Evolutionary conservation across 805 yeast genomes (phyloP).

Genomic region (Kregervanrija delftensis): DNA sequence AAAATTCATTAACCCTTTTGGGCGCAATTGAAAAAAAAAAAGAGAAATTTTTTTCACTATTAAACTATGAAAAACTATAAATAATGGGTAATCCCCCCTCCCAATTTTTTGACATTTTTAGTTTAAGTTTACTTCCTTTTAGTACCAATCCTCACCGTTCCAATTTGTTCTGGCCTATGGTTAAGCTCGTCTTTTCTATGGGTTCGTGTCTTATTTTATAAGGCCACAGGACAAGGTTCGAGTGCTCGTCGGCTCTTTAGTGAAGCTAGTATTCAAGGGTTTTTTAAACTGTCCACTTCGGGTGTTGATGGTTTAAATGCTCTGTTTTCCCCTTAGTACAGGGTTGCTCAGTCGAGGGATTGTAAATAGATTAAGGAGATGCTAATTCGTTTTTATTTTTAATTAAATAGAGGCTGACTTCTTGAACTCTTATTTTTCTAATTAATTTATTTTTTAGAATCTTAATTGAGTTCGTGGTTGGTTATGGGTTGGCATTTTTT

Average conservation of each 20-base stretch:
- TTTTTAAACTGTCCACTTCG: conserved; percentile 21
- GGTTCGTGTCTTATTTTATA: conserved; percentile 18
- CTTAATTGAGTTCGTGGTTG: conserved; percentile 59
- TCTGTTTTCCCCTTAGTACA: conserved; percentile 37
- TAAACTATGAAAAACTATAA: too few relatives aligned
- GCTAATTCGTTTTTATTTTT: conserved; percentile 27
- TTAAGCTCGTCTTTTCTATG: conserved; percentile 8
- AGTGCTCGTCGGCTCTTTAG: conserved; percentile 31
- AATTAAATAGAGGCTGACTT: conserved; percentile 6
- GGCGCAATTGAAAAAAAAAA: too few relatives aligned
- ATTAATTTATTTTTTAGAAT: conserved; percentile 13
- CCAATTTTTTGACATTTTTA: too few relatives aligned
- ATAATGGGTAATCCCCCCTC: too few relatives aligned
- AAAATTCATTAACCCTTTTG: too few relatives aligned
- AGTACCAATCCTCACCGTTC: conserved; percentile 36
- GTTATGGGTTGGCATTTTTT: conserved; percentile 31
- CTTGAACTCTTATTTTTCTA: conserved; percentile 13
- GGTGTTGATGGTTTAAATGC: conserved; percentile 25
- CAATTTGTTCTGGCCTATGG: conserved; percentile 18
- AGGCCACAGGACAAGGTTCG: conserved; percentile 20
- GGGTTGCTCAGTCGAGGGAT: conserved; percentile 98
- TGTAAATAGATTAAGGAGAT: conserved; percentile 39
- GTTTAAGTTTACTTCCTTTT: conserved; percentile 1
- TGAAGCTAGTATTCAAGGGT: conserved; percentile 26
- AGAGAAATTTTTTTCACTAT: too few relatives aligned